Base-by-base conservation (phyloP, 306 rosid species). In the Dryas drummondii region DNA sequence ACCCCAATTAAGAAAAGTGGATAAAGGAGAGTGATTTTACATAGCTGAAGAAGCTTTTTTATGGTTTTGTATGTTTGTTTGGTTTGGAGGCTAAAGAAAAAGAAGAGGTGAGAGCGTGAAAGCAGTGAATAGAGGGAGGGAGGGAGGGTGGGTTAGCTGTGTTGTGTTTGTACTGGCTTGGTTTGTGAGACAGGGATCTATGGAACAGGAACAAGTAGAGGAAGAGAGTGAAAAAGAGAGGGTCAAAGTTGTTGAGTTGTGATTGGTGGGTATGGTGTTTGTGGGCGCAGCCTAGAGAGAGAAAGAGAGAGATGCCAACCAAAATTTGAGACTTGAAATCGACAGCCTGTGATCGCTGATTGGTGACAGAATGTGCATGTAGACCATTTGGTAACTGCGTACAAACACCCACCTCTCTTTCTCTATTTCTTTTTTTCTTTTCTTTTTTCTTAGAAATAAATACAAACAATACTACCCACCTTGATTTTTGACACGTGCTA, bases 221-320 rank as follows among this genome's bases (percentile, higher is more conserved):
- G 6, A 62, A 53, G 61, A 76, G 76, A 52, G 78, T 47, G 86
- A 53, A 64, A 81, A 55, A 71, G 70, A 59, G 55, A 74, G 61
- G 74, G 87, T 89, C 83, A 82, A 72, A 76, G 76, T 81, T 77
- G 86, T 55, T 80, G 86, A 89, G 90, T 86, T 83, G 84, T 90
- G 92, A 93, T 93, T 91, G 93, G 98, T 82, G 75, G 83, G 81
- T 53, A 64, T 62, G 87, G 76, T 40, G 66, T 46, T 76, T 70
- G 79, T 70, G 83, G 73, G 91, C 76, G 76, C 86, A 78, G 76
- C 49, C 45, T 7, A 45, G 2, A n/a, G 13, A 50, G 70, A 69
- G 64, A 56, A 51, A 65, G 15, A 47, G 63, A 26, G 70, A 57
- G 62, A 77, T 56, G 66, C 61, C 49, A 83, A 72, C 49, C 50